Evolutionary conservation across 2,329 filamentous ascomycete genomes (phyloP), one percentile per base, ranked within the genome.

Genomic region (Diplodia mutila): DNA sequence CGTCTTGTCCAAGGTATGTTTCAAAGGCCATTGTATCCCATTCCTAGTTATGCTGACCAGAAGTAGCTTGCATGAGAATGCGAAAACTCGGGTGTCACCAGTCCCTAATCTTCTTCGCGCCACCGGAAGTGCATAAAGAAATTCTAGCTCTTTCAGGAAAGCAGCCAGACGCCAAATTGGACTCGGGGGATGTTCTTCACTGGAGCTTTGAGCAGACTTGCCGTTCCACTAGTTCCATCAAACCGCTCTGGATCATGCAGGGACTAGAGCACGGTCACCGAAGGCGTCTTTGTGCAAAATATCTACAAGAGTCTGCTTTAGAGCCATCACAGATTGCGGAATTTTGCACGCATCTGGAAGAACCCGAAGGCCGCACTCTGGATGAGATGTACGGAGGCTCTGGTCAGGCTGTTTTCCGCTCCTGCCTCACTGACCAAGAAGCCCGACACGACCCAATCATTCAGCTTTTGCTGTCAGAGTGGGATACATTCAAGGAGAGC

Each of bases 1-100:
- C 80, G 84, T 16, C 74, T 92, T 0, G 86, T 89, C 0, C 90
- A 93, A 84, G 89, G 86, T 0, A 85, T 83, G 0, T 86, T 23
- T 23, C 5, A n/a, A n/a, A n/a, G 11, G 0, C 16, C 0, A 39
- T n/a, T 39, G 2, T 4, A n/a, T n/a, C n/a, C n/a, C n/a, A n/a
- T 16, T 16, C 16, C 1, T 2, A 2, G 14, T n/a, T 23, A 0
- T 52, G 23, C 49, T 52, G 11, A 52, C 49, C 1, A 3, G 21
- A 16, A 2, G 2, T 21, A 66, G 64, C 51, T 2, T 66, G 64
- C 3, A 66, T 66, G 64, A 25, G 64, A n/a, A 57, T 66, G 64
- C 53, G 64, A 12, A 66, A 57, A 11, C 53, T 66, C 1, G 64
- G 64, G 6, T 49, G 39, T 29, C 37, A 66, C 27, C 64, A 27